These are phyloP conservation scores for Effrenium voratum DNA, from an alignment of 73 alveolate genomes.

Conservation along the genomic window DNA sequence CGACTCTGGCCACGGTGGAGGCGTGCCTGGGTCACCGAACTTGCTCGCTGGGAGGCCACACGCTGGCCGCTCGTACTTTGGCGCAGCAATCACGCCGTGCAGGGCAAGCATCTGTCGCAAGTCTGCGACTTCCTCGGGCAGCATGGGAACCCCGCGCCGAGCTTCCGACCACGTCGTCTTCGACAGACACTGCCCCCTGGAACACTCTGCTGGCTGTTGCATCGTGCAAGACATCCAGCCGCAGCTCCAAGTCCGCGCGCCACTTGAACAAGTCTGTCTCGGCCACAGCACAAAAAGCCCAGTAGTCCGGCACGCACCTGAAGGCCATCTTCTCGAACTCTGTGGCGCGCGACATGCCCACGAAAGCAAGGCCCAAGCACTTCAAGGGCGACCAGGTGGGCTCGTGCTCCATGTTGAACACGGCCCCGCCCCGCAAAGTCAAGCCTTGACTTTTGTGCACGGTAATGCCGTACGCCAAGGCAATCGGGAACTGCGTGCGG, in stretches of 20 bases:
- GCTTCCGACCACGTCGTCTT: not conserved
- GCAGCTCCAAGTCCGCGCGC: not conserved
- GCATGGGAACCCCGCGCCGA: not conserved
- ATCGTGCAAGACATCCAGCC: not conserved
- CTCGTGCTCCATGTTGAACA: slow-evolving; percentile 9
- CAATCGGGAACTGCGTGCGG: not conserved
- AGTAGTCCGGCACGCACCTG: not conserved
- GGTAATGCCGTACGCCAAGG: not conserved
- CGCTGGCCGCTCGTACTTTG: not conserved
- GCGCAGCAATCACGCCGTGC: not conserved
- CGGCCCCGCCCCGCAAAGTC: not conserved
- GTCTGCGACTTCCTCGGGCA: not conserved
- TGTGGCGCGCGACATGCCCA: not conserved
- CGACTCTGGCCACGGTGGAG: too few relatives aligned
- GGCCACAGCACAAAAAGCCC: not conserved
- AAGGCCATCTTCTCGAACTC: not conserved
- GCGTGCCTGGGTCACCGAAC: too few relatives aligned
- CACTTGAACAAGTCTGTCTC: not conserved
- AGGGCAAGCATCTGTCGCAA: not conserved
- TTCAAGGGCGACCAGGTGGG: not conserved
- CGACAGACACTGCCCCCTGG: not conserved
- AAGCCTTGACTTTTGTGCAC: slow-evolving; percentile 24
- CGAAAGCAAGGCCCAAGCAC: not conserved
- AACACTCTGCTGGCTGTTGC: not conserved
- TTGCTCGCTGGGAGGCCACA: not conserved